These are phyloP conservation scores for Fereydounia khargensis DNA, from an alignment of 1,284 basidiomycete genomes.

Conservation along the genomic window DNA sequence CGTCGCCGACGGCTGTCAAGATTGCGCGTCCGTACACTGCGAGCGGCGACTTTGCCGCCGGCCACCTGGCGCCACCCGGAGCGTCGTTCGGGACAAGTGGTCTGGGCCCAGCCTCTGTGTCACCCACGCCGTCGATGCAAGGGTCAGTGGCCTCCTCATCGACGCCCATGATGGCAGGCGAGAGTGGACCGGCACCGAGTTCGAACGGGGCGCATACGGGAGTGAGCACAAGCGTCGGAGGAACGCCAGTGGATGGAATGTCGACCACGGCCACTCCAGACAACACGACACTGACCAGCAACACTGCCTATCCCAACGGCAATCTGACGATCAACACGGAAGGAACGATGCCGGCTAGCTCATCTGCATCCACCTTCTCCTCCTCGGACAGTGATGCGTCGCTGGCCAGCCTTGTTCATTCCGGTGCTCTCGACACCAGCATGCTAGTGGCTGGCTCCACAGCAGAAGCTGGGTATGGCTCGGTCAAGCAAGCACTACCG, in stretches of 20 bases:
- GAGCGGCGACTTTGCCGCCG: constrained; percentile 7
- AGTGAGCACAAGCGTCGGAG: neutral
- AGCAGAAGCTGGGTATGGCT: too few species aligned
- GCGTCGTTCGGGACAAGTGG: neutral
- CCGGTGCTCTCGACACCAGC: too few species aligned
- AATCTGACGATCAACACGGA: neutral
- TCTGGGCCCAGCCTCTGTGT: neutral
- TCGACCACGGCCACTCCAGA: neutral
- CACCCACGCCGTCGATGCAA: neutral
- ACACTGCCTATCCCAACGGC: neutral
- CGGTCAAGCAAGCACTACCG: too few species aligned
- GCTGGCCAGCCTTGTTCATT: neutral
- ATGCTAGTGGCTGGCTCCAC: too few species aligned
- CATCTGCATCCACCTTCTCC: neutral
- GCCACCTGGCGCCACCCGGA: constrained; percentile 7
- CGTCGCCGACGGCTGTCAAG: constrained; percentile 3
- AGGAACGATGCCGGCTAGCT: neutral
- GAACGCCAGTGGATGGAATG: neutral
- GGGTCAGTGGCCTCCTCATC: neutral
- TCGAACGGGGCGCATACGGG: too few species aligned
- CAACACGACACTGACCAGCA: neutral
- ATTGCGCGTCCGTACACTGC: constrained; percentile 20
- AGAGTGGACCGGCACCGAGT: too few species aligned
- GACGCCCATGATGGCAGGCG: neutral
- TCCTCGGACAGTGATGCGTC: neutral